phyloP scores from a whole-genome alignment of 1,139 yeast genomes.

The Debaryomyces coudertii region DNA sequence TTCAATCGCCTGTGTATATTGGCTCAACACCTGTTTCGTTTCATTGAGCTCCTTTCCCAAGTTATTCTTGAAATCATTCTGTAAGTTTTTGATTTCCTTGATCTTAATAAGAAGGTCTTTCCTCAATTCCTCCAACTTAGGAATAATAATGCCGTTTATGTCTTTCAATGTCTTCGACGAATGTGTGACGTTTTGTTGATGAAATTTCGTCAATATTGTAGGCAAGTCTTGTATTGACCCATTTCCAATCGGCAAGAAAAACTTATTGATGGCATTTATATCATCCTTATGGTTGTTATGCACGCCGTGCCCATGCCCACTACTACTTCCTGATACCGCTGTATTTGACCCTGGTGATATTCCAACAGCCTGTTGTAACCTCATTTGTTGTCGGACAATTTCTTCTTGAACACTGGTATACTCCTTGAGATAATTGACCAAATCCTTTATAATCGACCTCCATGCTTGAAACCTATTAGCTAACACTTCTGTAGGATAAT shows the following conservation, averaged over 20 bases:
- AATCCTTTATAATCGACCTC: constrained; percentile 76
- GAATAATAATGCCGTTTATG: constrained; percentile 67
- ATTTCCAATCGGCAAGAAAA: constrained; percentile 73
- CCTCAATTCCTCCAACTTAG: constrained; percentile 82
- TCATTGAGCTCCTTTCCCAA: constrained; percentile 68
- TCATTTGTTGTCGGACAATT: constrained; percentile 76
- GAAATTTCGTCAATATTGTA: constrained; percentile 69
- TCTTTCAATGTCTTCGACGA: constrained; percentile 75
- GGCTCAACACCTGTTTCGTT: constrained; percentile 56
- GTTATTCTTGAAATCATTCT: constrained; percentile 80
- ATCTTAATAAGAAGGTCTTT: constrained; percentile 81
- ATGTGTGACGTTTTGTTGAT: constrained; percentile 68
- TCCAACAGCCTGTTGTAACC: constrained; percentile 78
- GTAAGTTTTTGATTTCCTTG: constrained; percentile 80
- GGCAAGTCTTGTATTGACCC: constrained; percentile 87
- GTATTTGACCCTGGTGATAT: constrained; percentile 23
- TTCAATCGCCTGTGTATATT: constrained; percentile 50
- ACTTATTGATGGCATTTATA: constrained; percentile 44
- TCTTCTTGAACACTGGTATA: constrained; percentile 87
- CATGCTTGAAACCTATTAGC: constrained; percentile 85
- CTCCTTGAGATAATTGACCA: constrained; percentile 75
- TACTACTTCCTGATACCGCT: constrained; percentile 10
- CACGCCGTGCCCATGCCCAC: constrained; percentile 23
- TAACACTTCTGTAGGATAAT: constrained; percentile 80
- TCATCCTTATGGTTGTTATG: constrained; percentile 31